Percentiles rank a stretch among this genome's conserved stretches.
Conservation (phyloP, 768 basidiomycete genomes). For the Suillus subalutaceus region DNA sequence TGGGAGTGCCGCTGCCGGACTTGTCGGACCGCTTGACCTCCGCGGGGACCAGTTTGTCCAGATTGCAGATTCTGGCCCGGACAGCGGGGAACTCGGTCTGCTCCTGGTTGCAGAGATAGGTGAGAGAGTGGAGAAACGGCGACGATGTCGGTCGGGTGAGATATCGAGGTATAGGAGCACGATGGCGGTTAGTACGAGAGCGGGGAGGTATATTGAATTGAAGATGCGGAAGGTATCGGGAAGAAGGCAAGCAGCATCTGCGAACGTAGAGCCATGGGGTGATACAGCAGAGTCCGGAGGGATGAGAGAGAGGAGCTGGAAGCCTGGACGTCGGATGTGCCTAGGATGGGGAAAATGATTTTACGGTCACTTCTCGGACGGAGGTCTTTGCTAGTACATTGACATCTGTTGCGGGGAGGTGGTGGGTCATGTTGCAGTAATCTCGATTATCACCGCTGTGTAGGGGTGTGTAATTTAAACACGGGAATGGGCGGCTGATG, state of each 20-base stretch:
- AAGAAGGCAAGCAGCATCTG: constrained; percentile 75
- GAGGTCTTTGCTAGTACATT: constrained; percentile 23
- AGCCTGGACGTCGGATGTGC: constrained; percentile 76
- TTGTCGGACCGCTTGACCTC: constrained; percentile 37
- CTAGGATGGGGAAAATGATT: constrained; percentile 81
- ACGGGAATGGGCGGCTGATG: constrained; percentile 6
- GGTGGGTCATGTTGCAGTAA: constrained; percentile 79
- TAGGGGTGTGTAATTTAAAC: constrained; percentile 9
- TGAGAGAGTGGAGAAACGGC: constrained; percentile 27
- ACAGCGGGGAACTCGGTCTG: constrained; percentile 26
- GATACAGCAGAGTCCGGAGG: constrained; percentile 32
- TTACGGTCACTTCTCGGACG: constrained; percentile 82
- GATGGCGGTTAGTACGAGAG: constrained; percentile 55
- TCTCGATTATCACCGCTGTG: constrained; percentile 88
- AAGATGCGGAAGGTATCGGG: constrained; percentile 72
- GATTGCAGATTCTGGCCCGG: constrained; percentile 40
- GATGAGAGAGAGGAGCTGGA: constrained; percentile 81
- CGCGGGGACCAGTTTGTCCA: constrained; percentile 47
- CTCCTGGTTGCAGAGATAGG: constrained; percentile 37
- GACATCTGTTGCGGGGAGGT: constrained; percentile 30
- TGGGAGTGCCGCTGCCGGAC: constrained; percentile 44
- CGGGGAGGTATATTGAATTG: constrained; percentile 63
- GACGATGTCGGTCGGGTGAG: constrained; percentile 21
- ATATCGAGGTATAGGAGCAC: constrained; percentile 50
- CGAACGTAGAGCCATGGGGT: constrained; percentile 46